Percentiles rank a stretch among this genome's conserved stretches.
These are phyloP conservation scores for Fusarium napiforme DNA, from an alignment of 2,329 filamentous ascomycete genomes.

Conservation along the genomic window DNA sequence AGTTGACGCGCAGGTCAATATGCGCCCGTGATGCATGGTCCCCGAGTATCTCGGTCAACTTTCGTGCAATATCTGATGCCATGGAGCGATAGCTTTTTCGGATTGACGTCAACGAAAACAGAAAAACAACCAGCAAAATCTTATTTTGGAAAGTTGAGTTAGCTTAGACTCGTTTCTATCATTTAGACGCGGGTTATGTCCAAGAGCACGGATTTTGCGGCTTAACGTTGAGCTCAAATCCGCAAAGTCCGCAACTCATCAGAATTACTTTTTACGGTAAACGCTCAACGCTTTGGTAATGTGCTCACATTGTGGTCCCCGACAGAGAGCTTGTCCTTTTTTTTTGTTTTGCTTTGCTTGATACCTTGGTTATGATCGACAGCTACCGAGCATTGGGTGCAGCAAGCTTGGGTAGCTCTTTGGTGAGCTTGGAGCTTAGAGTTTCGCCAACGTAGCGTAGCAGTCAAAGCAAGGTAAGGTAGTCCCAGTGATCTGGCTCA, in stretches of 20 bases:
- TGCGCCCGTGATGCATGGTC: conserved; percentile 1
- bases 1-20: conserved; percentile 15
- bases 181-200: not conserved
- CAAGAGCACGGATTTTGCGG: conserved; percentile 3
- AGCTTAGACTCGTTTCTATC: not conserved
- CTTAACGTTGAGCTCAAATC: not conserved
- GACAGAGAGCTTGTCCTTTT: not conserved
- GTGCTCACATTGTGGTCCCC: not conserved
- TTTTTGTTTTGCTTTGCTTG: no score
- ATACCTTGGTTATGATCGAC: conserved; percentile 19
- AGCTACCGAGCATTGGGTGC: conserved; percentile 2
- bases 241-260: conserved; percentile 11
- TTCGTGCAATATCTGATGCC: not conserved
- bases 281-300: not conserved
- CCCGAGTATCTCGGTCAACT: conserved; percentile 5
- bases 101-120: not conserved
- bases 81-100: not conserved
- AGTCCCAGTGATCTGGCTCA: conserved; percentile 40
- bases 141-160: conserved; percentile 1
- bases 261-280: not conserved
- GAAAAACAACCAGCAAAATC: not conserved
- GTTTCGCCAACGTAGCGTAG: not conserved
- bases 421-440: conserved; percentile 8
- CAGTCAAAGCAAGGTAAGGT: conserved; percentile 5
- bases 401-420: not conserved